Conservation (phyloP, 306 rosid species). For the Corylus heterophylla region DNA sequence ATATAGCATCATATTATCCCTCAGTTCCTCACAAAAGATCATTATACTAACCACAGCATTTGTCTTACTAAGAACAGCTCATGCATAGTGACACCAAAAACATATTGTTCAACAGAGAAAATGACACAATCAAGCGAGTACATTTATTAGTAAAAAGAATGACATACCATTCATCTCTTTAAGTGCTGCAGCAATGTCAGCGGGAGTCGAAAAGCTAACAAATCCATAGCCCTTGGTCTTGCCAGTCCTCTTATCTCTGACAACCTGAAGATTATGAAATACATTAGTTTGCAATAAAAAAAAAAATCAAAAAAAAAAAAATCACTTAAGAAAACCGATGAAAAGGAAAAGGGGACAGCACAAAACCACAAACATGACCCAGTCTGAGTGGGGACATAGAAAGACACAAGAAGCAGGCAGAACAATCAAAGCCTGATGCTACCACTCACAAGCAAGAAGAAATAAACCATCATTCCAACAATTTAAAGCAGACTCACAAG, state of each 20-base stretch:
- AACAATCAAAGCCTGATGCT: not conserved
- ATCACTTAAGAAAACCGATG: not conserved
- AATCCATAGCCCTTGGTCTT: slow-evolving; percentile 98
- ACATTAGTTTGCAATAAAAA: not conserved
- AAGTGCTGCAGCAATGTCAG: slow-evolving; percentile 85
- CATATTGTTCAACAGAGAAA: not conserved
- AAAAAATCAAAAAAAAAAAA: too few species aligned
- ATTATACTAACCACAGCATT: not conserved
- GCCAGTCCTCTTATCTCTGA: slow-evolving; percentile 94
- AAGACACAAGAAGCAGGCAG: slow-evolving; percentile 1
- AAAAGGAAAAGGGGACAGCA: not conserved
- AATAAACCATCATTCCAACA: not conserved
- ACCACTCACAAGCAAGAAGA: not conserved
- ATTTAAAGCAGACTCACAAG: not conserved
- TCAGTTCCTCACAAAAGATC: not conserved
- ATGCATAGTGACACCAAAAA: not conserved
- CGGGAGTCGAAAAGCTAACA: slow-evolving; percentile 86
- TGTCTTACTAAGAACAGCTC: not conserved
- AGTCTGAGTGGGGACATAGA: not conserved
- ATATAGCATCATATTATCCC: not conserved
- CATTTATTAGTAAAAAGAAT: not conserved
- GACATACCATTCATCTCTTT: slow-evolving; percentile 92
- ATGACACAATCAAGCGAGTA: not conserved
- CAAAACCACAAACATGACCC: not conserved
- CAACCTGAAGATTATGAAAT: slow-evolving; percentile 57